These are phyloP conservation scores for Teratosphaeria gauchensis DNA, from an alignment of 2,329 filamentous ascomycete genomes.

Conservation along the genomic window DNA sequence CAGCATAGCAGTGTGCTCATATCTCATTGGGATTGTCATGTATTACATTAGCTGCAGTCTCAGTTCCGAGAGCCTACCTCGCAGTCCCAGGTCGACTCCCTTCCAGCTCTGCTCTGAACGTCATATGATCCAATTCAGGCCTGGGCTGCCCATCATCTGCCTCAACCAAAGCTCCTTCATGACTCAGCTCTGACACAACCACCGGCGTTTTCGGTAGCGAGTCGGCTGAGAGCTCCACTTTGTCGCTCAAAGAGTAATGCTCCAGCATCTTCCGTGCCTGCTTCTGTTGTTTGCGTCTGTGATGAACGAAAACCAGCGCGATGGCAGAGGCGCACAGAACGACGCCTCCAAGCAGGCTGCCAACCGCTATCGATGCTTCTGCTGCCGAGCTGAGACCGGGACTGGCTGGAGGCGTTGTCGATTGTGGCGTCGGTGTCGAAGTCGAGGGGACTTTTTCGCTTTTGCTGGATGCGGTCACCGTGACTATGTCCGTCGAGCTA, in stretches of 20 bases:
- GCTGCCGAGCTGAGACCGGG: neutral
- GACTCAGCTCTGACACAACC: neutral
- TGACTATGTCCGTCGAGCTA: neutral
- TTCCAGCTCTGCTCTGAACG: conserved; percentile 3
- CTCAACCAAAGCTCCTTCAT: neutral
- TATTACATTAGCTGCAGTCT: neutral
- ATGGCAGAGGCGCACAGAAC: neutral
- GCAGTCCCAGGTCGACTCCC: neutral
- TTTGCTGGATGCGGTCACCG: neutral
- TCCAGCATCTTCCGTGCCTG: neutral
- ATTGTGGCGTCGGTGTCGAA: neutral
- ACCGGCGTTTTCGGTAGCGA: neutral
- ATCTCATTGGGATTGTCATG: neutral
- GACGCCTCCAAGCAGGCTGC: neutral
- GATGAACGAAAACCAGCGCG: neutral
- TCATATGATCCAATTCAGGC: conserved; percentile 1
- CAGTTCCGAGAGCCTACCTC: neutral
- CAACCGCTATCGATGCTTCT: neutral
- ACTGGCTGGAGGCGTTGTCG: neutral
- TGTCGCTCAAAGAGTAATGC: neutral
- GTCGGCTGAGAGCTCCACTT: neutral
- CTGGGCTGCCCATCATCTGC: neutral
- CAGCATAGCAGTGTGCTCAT: no score
- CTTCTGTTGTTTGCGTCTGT: neutral
- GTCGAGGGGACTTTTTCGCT: neutral